Evolutionary conservation across 2,329 filamentous ascomycete species (phyloP).

Genomic region (Aspergillus caelatus): DNA sequence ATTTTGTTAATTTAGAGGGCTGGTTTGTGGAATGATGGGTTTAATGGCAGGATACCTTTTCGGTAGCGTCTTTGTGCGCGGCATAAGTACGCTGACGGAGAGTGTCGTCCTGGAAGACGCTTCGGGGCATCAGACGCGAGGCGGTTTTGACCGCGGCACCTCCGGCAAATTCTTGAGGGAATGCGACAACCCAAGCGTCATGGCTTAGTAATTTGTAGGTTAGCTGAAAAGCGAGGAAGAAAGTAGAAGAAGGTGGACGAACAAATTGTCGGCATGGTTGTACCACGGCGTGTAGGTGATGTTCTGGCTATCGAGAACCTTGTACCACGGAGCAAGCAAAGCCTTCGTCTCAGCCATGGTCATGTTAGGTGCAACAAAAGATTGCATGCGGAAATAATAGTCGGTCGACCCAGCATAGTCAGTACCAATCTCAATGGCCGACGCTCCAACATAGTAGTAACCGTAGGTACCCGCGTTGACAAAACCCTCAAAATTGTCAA

Average conservation of each 20-base stretch:
- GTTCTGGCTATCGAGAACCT: conserved; percentile 20
- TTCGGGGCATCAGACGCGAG: conserved; percentile 26
- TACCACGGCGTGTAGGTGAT: conserved; percentile 24
- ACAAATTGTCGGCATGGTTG: conserved; percentile 27
- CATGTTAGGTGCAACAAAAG: conserved; percentile 27
- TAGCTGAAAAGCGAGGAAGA: background rate
- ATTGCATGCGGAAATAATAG: conserved; percentile 30
- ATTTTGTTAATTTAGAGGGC: background rate
- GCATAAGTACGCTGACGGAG: conserved; percentile 18
- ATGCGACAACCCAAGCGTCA: conserved; percentile 21
- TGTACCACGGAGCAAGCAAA: conserved; percentile 25
- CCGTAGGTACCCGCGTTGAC: conserved; percentile 27
- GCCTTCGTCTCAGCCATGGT: conserved; percentile 21
- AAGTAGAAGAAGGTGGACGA: background rate
- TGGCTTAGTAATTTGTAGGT: conserved; percentile 13
- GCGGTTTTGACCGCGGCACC: conserved; percentile 22
- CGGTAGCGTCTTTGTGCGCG: conserved; percentile 22
- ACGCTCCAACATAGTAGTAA: conserved; percentile 27
- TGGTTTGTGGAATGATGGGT: no score
- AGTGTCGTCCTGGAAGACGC: conserved; percentile 19
- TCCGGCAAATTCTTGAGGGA: conserved; percentile 24
- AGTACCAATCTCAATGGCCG: conserved; percentile 15
- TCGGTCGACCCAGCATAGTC: conserved; percentile 21
- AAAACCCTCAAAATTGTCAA: conserved; percentile 24
- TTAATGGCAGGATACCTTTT: conserved; percentile 13